Percentiles rank a stretch among this genome's conserved stretches.
Evolutionary conservation across 1,139 yeast genomes (phyloP).

Genomic region (Debaryomyces udenii): DNA sequence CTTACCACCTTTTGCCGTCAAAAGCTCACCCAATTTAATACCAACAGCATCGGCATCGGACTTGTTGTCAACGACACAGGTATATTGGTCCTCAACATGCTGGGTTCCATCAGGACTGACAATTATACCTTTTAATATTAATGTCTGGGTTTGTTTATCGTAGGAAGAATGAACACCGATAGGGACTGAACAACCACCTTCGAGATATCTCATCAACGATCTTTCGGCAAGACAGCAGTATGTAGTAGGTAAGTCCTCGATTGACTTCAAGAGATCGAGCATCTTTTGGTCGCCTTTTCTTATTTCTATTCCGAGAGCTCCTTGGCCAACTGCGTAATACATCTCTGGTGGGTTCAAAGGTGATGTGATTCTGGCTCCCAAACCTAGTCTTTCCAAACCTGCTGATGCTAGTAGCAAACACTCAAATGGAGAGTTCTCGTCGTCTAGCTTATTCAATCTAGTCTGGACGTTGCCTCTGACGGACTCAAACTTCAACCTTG

Average conservation of each 20-base stretch:
- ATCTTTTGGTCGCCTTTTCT: constrained; percentile 66
- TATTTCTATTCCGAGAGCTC: constrained; percentile 92
- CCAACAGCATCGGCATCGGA: constrained; percentile 78
- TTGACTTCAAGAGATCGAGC: constrained; percentile 57
- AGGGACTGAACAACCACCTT: constrained; percentile 98
- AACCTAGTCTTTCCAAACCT: constrained; percentile 75
- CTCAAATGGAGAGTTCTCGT: constrained; percentile 61
- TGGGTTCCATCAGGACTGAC: constrained; percentile 82
- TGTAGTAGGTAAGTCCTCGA: constrained; percentile 70
- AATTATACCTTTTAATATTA: constrained; percentile 70
- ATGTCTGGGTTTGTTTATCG: constrained; percentile 42
- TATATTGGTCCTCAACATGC: constrained; percentile 58
- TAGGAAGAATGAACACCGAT: constrained; percentile 81
- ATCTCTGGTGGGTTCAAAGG: constrained; percentile 76
- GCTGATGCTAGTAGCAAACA: constrained; percentile 93
- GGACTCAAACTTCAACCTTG: constrained; percentile 57
- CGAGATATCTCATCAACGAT: constrained; percentile 80
- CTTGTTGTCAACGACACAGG: constrained; percentile 37
- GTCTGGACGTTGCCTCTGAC: constrained; percentile 91
- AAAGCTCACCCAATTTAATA: constrained; percentile 61
- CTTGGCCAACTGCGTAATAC: constrained; percentile 98
- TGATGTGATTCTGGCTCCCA: constrained; percentile 71
- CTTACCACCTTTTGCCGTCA: constrained; percentile 80
- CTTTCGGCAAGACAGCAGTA: constrained; percentile 90
- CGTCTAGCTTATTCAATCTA: constrained; percentile 76